phyloP scores from a whole-genome alignment of 2,329 filamentous ascomycete genomes.

The Albifimbria verrucaria region DNA sequence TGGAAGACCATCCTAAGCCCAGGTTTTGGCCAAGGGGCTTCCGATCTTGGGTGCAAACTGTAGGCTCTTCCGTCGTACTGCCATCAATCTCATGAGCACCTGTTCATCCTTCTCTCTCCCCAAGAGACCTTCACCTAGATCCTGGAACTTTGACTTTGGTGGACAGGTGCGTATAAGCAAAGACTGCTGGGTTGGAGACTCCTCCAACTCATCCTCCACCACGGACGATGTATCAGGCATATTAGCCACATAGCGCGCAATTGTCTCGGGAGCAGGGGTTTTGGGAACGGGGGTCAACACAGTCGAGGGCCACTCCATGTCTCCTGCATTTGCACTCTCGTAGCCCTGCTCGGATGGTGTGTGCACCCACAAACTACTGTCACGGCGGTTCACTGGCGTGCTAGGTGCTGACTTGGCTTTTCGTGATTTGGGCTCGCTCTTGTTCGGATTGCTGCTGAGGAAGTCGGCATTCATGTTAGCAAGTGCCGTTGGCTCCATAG shows the following conservation, averaged over 20 bases:
- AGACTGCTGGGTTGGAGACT: slow-evolving; percentile 30
- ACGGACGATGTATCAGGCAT: slow-evolving; percentile 44
- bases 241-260: slow-evolving; percentile 50
- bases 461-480: slow-evolving; percentile 63
- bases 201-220: slow-evolving; percentile 20
- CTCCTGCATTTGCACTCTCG: slow-evolving; percentile 34
- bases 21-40: slow-evolving; percentile 64
- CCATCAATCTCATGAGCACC: slow-evolving; percentile 62
- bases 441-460: slow-evolving; percentile 44
- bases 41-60: slow-evolving; percentile 73
- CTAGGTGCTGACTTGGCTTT: slow-evolving; percentile 35
- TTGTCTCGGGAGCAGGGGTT: slow-evolving; percentile 54
- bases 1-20: slow-evolving; percentile 24
- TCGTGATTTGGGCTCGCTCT: slow-evolving; percentile 16
- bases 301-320: slow-evolving; percentile 38
- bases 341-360: slow-evolving; percentile 44
- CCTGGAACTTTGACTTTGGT: slow-evolving; percentile 40
- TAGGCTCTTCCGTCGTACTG: slow-evolving; percentile 71
- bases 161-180: slow-evolving; percentile 53
- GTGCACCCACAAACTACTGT: slow-evolving; percentile 53
- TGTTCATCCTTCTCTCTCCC: slow-evolving; percentile 51
- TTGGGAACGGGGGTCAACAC: slow-evolving; percentile 55
- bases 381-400: slow-evolving; percentile 49
- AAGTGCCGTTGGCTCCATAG: slow-evolving; percentile 73
- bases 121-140: slow-evolving; percentile 43